Percentiles rank a stretch among this genome's conserved stretches.
These are phyloP conservation scores for Lactarius hengduanensis DNA, from an alignment of 768 basidiomycete genomes.

Conservation along the genomic window DNA sequence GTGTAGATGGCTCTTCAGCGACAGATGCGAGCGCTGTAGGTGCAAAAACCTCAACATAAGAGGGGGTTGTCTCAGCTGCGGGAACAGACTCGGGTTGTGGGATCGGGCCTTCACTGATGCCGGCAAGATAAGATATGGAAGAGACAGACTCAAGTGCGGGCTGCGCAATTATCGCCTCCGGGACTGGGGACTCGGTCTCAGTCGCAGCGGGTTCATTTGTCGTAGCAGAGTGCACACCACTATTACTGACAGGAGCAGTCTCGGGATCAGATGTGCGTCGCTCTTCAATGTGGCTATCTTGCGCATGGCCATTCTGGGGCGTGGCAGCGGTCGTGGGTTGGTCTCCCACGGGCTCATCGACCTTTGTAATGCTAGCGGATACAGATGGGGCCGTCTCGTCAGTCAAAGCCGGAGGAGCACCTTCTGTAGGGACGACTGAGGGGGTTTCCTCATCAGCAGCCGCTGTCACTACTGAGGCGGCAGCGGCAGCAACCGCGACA, in stretches of 20 bases:
- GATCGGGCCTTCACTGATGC: constrained; percentile 24
- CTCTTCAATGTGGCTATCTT: not conserved
- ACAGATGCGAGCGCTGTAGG: constrained; percentile 13
- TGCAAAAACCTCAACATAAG: constrained; percentile 12
- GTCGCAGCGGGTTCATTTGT: constrained; percentile 35
- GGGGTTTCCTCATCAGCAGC: not conserved
- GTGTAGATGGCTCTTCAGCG: not conserved
- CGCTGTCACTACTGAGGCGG: constrained; percentile 4
- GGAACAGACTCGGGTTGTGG: constrained; percentile 35
- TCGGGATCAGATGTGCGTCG: not conserved
- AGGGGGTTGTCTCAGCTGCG: not conserved
- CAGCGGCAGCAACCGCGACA: constrained; percentile 25
- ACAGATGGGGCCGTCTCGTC: constrained; percentile 24
- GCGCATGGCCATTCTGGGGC: constrained; percentile 15
- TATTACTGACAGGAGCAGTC: not conserved
- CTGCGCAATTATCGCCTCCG: constrained; percentile 12
- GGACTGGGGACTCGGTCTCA: constrained; percentile 16
- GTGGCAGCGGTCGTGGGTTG: constrained; percentile 12
- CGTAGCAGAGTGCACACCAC: constrained; percentile 32
- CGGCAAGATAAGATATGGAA: constrained; percentile 3
- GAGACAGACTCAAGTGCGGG: not conserved
- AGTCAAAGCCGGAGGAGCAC: constrained; percentile 25
- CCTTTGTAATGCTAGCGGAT: constrained; percentile 25
- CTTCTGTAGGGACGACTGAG: constrained; percentile 17
- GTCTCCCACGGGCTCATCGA: constrained; percentile 28